Evolutionary conservation across 371 early-diverging fungal species (phyloP).

Genomic region (Rozella allomycis): DNA sequence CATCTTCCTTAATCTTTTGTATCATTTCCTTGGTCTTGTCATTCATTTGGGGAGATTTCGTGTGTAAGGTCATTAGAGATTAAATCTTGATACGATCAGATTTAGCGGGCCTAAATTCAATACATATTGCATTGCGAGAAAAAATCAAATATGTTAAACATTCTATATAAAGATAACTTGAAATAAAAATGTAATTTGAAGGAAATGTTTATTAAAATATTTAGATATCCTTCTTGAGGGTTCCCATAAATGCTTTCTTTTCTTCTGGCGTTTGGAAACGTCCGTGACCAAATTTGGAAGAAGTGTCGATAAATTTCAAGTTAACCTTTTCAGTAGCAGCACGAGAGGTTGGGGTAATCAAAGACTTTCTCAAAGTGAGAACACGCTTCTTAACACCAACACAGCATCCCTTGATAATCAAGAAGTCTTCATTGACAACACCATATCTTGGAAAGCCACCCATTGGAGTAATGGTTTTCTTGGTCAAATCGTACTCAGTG

Average conservation of each 20-base stretch:
- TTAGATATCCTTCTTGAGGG: conserved; percentile 17
- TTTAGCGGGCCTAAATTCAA: too few relatives aligned
- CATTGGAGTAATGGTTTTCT: conserved; percentile 92
- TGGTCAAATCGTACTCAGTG: conserved; percentile 96
- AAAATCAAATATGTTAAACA: too few relatives aligned
- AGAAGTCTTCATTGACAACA: conserved; percentile 88
- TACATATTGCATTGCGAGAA: too few relatives aligned
- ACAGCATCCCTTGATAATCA: conserved; percentile 97
- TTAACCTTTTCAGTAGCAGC: conserved; percentile 84
- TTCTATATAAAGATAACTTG: too few relatives aligned
- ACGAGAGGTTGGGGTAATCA: conserved; percentile 79
- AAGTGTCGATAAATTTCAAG: conserved; percentile 97
- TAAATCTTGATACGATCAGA: too few relatives aligned
- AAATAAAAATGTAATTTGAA: too few relatives aligned
- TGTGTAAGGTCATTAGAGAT: too few relatives aligned
- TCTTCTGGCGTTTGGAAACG: conserved; percentile 99
- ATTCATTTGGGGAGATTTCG: too few relatives aligned
- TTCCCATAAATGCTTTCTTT: conserved; percentile 83
- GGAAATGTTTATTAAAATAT: too few relatives aligned
- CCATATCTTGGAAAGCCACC: conserved; percentile 99
- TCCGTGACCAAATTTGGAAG: conserved; percentile 99
- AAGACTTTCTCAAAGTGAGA: conserved; percentile 94
- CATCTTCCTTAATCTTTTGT: too few relatives aligned
- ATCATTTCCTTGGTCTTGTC: too few relatives aligned
- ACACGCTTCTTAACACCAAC: conserved; percentile 96